phyloP scores from a whole-genome alignment of 129 eudicot genomes.

The Daucus carota region DH1_v3.0 NC_030387.2:6448501-6449000 shows the following conservation, averaged over 20 bases:
- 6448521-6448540: background rate
- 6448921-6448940: too few species aligned
- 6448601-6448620: background rate
- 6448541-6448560: constrained; percentile 1
- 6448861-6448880: background rate
- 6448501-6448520: background rate
- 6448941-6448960: too few species aligned
- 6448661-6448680: background rate
- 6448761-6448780: too few species aligned
- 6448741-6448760: background rate
- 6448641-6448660: background rate
- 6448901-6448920: background rate
- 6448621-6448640: background rate
- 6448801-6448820: too few species aligned
- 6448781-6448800: too few species aligned
- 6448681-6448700: background rate
- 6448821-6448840: too few species aligned
- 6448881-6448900: background rate
- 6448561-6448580: background rate
- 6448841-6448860: too few species aligned
- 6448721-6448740: background rate
- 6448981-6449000: too few species aligned
- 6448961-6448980: background rate
- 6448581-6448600: background rate
- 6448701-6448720: too few species aligned